Evolutionary conservation across 352 stramenopile genomes (phyloP).

Genomic region (Globisporangium canariense): DNA sequence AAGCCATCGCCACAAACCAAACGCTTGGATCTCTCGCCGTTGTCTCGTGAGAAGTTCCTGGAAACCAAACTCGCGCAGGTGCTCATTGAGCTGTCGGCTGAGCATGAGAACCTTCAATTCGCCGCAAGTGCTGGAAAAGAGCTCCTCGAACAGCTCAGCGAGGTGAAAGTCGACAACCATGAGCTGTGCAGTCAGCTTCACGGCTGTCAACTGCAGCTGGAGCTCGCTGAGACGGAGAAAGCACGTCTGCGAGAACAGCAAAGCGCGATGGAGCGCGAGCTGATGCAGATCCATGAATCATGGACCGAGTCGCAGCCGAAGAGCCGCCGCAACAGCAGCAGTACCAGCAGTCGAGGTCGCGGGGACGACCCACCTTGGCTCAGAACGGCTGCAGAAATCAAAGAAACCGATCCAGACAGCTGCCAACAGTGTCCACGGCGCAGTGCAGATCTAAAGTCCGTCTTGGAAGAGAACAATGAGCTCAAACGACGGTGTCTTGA

Average conservation of each 20-base stretch:
- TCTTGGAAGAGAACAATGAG: slow-evolving; percentile 20
- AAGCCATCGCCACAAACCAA: background rate
- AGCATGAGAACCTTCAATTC: slow-evolving; percentile 43
- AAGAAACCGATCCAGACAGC: background rate
- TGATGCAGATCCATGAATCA: slow-evolving; percentile 2
- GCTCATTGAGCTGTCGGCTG: slow-evolving; percentile 39
- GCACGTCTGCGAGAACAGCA: slow-evolving; percentile 27
- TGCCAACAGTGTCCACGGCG: slow-evolving; percentile 17
- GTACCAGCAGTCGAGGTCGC: background rate
- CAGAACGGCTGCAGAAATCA: background rate
- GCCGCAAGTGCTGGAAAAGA: slow-evolving; percentile 48
- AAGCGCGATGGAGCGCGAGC: slow-evolving; percentile 24
- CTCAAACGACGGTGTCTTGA: slow-evolving; percentile 45
- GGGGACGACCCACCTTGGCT: background rate
- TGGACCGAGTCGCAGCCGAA: background rate
- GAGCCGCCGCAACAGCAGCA: background rate
- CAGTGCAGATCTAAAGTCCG: slow-evolving; percentile 2
- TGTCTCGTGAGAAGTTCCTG: slow-evolving; percentile 27
- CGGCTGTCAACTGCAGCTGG: slow-evolving; percentile 19
- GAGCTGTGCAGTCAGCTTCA: slow-evolving; percentile 26
- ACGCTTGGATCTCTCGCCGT: background rate
- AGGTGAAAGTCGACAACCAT: slow-evolving; percentile 25
- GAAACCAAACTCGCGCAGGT: slow-evolving; percentile 31
- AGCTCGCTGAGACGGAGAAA: slow-evolving; percentile 19
- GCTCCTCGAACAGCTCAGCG: slow-evolving; percentile 39